Evolutionary conservation across 306 rosid species (phyloP), one percentile per base, ranked within the genome.

Genomic region (Arachis stenosperma): DNA sequence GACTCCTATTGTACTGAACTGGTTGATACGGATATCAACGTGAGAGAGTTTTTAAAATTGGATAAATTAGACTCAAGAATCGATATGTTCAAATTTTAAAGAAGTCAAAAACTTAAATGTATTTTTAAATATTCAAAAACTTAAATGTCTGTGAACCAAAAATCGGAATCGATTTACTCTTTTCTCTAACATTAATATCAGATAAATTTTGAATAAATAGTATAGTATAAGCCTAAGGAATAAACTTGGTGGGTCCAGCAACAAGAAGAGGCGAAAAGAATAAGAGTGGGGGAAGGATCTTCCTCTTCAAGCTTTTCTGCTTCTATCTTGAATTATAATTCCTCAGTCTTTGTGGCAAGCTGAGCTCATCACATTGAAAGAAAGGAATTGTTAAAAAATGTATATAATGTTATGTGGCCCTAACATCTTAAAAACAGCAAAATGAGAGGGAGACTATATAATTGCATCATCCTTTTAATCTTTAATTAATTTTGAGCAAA

Each of bases 291-390:
- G 14, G 27, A 50, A 9, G 8, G 72, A 64, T 87, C 85, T 85
- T 75, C 62, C 54, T 61, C 69, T 80, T 69, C 67, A 85, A 81
- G 87, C 90, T 74, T 76, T 52, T 4, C 67, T 67, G 78, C 61
- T 43, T 54, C 41, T 71, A 42, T 78, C 40, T 46, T 40, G 73
- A 63, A 62, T 62, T 77, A 71, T 15, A 54, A 71, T 58, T 71
- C 66, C 70, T 37, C 65, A 75, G 81, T 82, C 14, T 9, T 11
- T 8, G 85, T 69, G 85, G 69, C 43, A 85, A 75, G 65, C 61
- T 65, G 76, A 69, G 85, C 74, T 86, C 89, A 77, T 86, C 89
- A 77, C 74, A 81, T 81, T 84, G 84, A 77, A 90, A 87, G 97
- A 74, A 93, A 93, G 87, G 97, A 88, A 90, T 87, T 33, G 37